These are phyloP conservation scores for Talaromyces nanjingensis DNA, from an alignment of 495 filamentous ascomycete species.

Conservation along the genomic window DNA sequence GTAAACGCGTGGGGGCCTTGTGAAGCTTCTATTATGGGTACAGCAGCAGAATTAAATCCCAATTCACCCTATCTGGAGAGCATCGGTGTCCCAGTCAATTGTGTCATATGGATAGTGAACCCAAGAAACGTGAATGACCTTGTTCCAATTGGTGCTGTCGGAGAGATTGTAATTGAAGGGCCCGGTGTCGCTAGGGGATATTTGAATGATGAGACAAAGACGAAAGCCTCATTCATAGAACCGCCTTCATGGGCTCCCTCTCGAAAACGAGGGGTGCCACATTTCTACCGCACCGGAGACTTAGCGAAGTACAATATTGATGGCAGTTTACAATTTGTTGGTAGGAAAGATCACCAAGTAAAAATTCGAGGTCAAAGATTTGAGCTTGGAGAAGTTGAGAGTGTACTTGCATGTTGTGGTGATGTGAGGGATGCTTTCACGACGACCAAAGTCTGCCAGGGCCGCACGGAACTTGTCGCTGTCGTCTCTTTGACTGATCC, in stretches of 20 bases:
- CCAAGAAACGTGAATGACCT: conserved; percentile 51
- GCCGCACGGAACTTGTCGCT: too few species aligned
- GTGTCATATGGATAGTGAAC: conserved; percentile 46
- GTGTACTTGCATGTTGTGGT: neutral
- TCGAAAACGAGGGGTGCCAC: conserved; percentile 4
- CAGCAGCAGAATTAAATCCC: conserved; percentile 1
- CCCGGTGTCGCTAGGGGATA: conserved; percentile 67
- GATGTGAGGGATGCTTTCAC: neutral
- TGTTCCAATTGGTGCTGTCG: conserved; percentile 50
- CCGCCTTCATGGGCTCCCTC: conserved; percentile 41
- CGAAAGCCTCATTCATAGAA: conserved; percentile 50
- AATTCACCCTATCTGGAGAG: conserved; percentile 32
- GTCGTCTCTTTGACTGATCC: neutral
- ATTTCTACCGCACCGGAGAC: conserved; percentile 23
- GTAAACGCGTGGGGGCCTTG: neutral
- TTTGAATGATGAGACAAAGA: conserved; percentile 51
- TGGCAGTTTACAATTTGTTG: conserved; percentile 30
- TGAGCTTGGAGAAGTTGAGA: conserved; percentile 47
- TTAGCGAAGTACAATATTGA: conserved; percentile 33
- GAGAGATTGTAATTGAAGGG: conserved; percentile 70
- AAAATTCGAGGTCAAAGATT: conserved; percentile 49
- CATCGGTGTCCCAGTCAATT: conserved; percentile 50
- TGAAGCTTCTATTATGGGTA: neutral
- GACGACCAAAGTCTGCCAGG: neutral
- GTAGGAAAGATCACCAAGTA: conserved; percentile 46